Base-by-base conservation (phyloP, 139 green algal species). In the Dunaliella primolecta region DNA sequence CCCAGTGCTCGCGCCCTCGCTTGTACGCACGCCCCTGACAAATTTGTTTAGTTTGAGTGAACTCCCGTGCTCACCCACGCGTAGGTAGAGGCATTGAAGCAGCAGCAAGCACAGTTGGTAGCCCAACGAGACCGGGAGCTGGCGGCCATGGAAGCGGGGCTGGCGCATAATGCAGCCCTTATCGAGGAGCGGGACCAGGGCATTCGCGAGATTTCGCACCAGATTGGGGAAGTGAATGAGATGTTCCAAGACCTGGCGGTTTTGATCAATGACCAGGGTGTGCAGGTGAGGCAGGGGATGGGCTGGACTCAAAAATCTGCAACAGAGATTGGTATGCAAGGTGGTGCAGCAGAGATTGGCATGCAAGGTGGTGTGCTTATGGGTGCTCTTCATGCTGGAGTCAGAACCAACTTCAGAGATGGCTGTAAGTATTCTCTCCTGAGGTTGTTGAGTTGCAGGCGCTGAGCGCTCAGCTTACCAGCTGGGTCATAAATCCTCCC, bases 171-270 rank as follows among this genome's bases (percentile, higher is more conserved):
- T 74, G 94, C 97, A 78, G 93, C 91, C 0, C 80, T 98, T 3
- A 97, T 98, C 75, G 93, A 96, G 81, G 95, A 98, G 87, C 86
- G 95, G 25, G 95, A 98, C 81, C 75, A 90, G 36, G 95, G 91
- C 56, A 97, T 98, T 31, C 81, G 77, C 0, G 90, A 91, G 83
- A 91, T 91, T 38, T 80, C 85, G 37, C 83, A 83, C 27, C 88
- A 91, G 38, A 92, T 92, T 25, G 89, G 78, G 20, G 89, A 93
- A 82, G 84, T 94, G 30, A 93, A 95, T 74, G 90, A 95, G 88
- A 95, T 95, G 92, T 94, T 93, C 85, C 90, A 96, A 87, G 95
- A 98, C 88, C 88, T 98, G 75, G 95, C 95, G 15, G 92, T 96
- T 78, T 86, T 98, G 75, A 94, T 98, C 32, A 88, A 95, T 71